These are phyloP conservation scores for Pluteus cervinus DNA, from an alignment of 768 basidiomycete species.

Conservation along the genomic window DNA sequence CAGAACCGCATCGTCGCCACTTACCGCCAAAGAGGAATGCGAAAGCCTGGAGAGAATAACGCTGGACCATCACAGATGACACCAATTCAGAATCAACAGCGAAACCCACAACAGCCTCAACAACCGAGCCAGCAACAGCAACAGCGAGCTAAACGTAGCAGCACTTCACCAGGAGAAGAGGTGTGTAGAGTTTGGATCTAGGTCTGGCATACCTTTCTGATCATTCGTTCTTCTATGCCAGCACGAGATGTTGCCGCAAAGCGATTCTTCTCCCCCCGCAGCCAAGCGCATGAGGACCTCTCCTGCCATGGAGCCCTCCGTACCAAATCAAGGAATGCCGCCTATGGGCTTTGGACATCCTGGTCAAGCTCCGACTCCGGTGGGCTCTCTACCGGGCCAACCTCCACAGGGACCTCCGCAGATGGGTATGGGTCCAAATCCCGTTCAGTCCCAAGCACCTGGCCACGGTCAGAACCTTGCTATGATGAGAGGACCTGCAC, in stretches of 20 bases:
- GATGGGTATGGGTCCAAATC: too few species aligned
- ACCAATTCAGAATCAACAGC: conserved; percentile 4
- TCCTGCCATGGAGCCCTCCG: too few species aligned
- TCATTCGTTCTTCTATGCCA: background rate
- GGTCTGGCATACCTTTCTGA: background rate
- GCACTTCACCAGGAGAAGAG: conserved; percentile 8
- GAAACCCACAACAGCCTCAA: conserved; percentile 4
- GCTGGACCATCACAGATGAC: conserved; percentile 1
- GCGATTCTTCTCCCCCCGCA: conserved; percentile 9
- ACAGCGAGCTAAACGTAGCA: conserved; percentile 7
- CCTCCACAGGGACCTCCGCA: conserved; percentile 3
- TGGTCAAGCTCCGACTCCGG: too few species aligned
- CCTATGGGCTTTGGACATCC: too few species aligned
- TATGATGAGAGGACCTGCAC: too few species aligned
- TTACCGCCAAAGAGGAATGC: conserved; percentile 2
- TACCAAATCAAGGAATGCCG: conserved; percentile 6
- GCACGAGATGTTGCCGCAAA: conserved; percentile 5
- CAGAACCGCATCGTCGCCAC: background rate
- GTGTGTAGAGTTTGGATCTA: too few species aligned
- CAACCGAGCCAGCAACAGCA: conserved; percentile 3
- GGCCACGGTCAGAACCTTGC: too few species aligned
- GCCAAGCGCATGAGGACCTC: conserved; percentile 7
- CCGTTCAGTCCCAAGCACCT: too few species aligned
- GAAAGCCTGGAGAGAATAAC: conserved; percentile 2
- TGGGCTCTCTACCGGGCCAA: too few species aligned